phyloP scores from a whole-genome alignment of 176 grass and related monocot species.

The Oryza australiensis region DNA sequence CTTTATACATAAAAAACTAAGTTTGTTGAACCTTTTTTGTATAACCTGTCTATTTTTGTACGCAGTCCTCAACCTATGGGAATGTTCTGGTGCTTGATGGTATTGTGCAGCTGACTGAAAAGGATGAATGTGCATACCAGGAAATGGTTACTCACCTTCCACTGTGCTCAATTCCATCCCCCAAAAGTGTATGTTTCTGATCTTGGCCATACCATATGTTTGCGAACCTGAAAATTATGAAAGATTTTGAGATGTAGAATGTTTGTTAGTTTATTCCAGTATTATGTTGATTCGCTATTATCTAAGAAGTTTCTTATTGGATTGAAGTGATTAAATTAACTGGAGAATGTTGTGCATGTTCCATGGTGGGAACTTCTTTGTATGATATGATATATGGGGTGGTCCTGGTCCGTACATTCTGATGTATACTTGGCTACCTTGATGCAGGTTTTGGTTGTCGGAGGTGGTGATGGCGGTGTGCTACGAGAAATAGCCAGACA shows the following conservation, averaged over 20 bases:
- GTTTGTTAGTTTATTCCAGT: neutral
- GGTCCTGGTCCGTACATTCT: neutral
- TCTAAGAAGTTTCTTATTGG: neutral
- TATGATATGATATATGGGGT: neutral
- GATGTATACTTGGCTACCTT: neutral
- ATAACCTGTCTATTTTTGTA: neutral
- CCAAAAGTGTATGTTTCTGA: constrained; percentile 66
- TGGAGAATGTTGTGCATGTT: neutral
- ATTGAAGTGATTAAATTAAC: neutral
- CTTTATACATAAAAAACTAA: neutral
- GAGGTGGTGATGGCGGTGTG: constrained; percentile 94
- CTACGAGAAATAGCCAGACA: constrained; percentile 79
- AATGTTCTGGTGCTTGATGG: constrained; percentile 98
- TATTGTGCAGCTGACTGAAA: constrained; percentile 96
- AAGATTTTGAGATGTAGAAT: constrained; percentile 38
- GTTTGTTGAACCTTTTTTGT: neutral
- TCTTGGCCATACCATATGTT: constrained; percentile 6
- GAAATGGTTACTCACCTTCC: constrained; percentile 98
- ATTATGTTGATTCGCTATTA: neutral
- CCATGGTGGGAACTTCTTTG: neutral
- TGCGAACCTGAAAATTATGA: constrained; percentile 38
- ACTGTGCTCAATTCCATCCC: constrained; percentile 89
- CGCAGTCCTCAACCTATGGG: constrained; percentile 85
- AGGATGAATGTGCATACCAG: constrained; percentile 97
- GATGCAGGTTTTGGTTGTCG: constrained; percentile 84